Base-by-base conservation (phyloP, 257 asterid species). In the Jasminum sambac region DNA sequence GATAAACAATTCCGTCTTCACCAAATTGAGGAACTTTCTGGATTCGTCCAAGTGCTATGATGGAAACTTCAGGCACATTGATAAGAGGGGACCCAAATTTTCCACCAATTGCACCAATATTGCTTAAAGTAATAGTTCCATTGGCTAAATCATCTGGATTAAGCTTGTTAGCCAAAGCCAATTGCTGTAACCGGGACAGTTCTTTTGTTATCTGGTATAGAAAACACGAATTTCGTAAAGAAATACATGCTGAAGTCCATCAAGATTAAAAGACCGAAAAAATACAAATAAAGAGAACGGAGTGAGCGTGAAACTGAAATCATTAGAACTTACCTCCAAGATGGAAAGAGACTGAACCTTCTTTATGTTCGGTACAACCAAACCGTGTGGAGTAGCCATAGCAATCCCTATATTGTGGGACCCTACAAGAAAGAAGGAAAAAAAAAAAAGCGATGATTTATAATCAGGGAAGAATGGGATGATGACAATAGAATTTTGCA, bases 21-120 rank as follows among this genome's bases (percentile, higher is more conserved):
- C 81, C 80, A 37, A 86, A 86, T 19, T 68, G 88, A 11, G 99
- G 93, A 77, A 81, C 65, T 76, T 83, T 89, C 88, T 89, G 96
- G 74, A 94, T 88, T 34, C 96, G 85, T 66, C 99, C 99, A 63
- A 94, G 60, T n/a, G 95, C 97, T 19, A 94, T 91, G 75, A 94
- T 94, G 66, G 93, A 84, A 66, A 84, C 90, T 84, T 94, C 99
- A 48, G 99, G 97, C 55, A 79, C 83, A 66, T 91, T 91, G 73
- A 94, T 78, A 42, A 94, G 90, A 2, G 99, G 97, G 64, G 96
- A 87, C 70, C 99, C 99, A 21, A 86, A 91, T 77, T 91, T 94
- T 43, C 99, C 99, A 48, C 99, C 99, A 38, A 94, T 94, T 38
- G 96, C 89, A 63, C 99, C 99, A 26, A 91, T 94, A 72, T 94